Conservation (phyloP, 2,329 filamentous ascomycete genomes). For the Fusarium mundagurra region DNA sequence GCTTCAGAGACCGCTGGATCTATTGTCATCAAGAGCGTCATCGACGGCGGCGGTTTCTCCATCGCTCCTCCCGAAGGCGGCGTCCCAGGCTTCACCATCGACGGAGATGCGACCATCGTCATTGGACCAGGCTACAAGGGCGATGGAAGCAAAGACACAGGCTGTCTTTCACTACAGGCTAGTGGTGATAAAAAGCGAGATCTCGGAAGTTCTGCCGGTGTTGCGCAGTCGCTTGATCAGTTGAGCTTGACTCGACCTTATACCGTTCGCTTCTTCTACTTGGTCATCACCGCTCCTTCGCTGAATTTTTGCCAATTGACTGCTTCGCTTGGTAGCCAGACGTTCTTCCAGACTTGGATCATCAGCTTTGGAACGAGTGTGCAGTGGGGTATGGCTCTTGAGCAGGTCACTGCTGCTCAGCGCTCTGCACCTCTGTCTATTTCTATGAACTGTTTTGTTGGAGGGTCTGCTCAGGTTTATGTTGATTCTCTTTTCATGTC, state of each 20-base stretch:
- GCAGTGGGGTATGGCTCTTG: conserved; percentile 1
- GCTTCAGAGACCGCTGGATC: background rate
- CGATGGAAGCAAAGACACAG: background rate
- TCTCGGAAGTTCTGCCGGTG: background rate
- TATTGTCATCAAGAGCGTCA: background rate
- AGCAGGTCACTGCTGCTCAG: background rate
- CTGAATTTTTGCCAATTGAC: conserved; percentile 13
- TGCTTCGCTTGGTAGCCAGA: conserved; percentile 16
- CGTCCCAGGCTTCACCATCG: background rate
- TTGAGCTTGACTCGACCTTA: conserved; percentile 8
- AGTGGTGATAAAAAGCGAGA: background rate
- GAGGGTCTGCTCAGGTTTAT: conserved; percentile 10
- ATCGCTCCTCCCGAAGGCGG: background rate
- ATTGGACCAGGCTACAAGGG: conserved; percentile 6
- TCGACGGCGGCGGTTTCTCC: background rate
- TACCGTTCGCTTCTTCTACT: conserved; percentile 28
- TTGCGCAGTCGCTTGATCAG: conserved; percentile 4
- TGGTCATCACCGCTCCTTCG: background rate
- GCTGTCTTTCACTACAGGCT: background rate
- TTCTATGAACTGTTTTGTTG: background rate
- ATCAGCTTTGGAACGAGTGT: background rate
- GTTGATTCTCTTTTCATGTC: conserved; percentile 34
- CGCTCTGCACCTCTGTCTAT: background rate
- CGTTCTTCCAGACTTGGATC: conserved; percentile 1
- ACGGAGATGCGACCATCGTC: background rate